These are phyloP conservation scores for Dictyostelium firmibasis DNA, from an alignment of 78 protist genomes.

Conservation along the genomic window DNA sequence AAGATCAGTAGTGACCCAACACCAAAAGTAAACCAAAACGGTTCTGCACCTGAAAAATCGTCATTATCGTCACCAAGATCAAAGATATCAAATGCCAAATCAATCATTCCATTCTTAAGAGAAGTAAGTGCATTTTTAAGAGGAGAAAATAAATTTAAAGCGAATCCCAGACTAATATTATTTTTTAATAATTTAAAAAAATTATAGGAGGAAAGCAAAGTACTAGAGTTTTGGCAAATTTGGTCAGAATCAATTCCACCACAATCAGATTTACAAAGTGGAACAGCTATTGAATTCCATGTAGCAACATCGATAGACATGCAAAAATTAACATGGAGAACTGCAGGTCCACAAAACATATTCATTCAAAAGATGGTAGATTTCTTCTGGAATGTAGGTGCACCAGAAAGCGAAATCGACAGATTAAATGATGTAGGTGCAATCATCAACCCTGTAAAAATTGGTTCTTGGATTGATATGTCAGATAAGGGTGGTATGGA, in stretches of 20 bases:
- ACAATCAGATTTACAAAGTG: slow-evolving; percentile 75
- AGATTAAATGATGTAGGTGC: slow-evolving; percentile 87
- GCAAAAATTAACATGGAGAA: slow-evolving; percentile 88
- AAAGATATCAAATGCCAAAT: slow-evolving; percentile 56
- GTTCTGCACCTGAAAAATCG: not conserved
- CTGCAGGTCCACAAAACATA: slow-evolving; percentile 84
- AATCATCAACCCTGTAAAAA: slow-evolving; percentile 85
- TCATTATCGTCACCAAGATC: slow-evolving; percentile 47
- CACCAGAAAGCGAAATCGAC: slow-evolving; percentile 87
- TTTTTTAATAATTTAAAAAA: no score
- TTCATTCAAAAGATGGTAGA: slow-evolving; percentile 90
- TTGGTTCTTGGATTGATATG: slow-evolving; percentile 90
- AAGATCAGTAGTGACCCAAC: not conserved
- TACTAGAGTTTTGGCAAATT: slow-evolving; percentile 79
- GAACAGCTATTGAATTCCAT: slow-evolving; percentile 77
- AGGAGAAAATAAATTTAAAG: not conserved
- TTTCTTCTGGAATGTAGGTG: slow-evolving; percentile 90
- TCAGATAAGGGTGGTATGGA: slow-evolving; percentile 87
- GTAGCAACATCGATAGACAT: slow-evolving; percentile 86
- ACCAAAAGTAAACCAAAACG: not conserved
- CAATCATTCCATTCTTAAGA: slow-evolving; percentile 53
- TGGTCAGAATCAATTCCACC: slow-evolving; percentile 84
- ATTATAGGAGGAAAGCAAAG: slow-evolving; percentile 72
- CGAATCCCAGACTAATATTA: not conserved
- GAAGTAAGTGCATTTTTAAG: no score